Evolutionary conservation across 2,329 filamentous ascomycete genomes (phyloP).

Genomic region (Fonsecaea nubica): DNA sequence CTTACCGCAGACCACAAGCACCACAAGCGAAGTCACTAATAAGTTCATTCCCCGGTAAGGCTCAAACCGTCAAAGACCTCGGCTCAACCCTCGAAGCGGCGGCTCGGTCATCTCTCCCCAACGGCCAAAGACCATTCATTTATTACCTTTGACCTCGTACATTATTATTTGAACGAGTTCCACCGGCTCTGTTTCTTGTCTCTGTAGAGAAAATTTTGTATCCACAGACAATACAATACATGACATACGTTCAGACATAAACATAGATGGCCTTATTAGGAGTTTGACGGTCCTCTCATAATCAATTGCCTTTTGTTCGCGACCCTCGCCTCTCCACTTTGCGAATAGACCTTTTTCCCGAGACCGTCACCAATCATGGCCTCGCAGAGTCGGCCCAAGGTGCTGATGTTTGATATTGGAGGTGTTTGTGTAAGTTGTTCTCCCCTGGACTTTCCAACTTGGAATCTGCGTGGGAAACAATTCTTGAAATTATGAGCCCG

Average conservation of each 20-base stretch:
- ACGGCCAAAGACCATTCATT: background rate
- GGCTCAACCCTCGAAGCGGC: slow-evolving; percentile 6
- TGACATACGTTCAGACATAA: background rate
- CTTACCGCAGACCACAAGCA: background rate
- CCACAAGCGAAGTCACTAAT: background rate
- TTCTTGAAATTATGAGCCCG: no score
- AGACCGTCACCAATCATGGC: slow-evolving; percentile 18
- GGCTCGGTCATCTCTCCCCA: background rate
- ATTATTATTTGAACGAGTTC: no score
- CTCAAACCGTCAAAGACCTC: background rate
- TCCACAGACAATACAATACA: no score
- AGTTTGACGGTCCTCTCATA: background rate
- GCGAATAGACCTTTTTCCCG: slow-evolving; percentile 1
- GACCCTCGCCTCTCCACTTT: background rate
- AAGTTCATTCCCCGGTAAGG: background rate
- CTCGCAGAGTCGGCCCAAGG: slow-evolving; percentile 61
- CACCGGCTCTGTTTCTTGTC: no score
- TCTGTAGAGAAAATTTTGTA: no score
- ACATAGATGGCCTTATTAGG: background rate
- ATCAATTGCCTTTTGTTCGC: background rate
- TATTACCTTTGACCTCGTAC: no score
- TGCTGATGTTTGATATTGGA: slow-evolving; percentile 91
- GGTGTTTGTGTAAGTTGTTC: slow-evolving; percentile 82
- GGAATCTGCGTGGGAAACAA: background rate
- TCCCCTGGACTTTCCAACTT: background rate